A percentile compares a stretch with the other conserved stretches of the same genome.
Evolutionary conservation across 2,329 filamentous ascomycete genomes (phyloP).

Genomic region (Tolypocladium guangdongense): DNA sequence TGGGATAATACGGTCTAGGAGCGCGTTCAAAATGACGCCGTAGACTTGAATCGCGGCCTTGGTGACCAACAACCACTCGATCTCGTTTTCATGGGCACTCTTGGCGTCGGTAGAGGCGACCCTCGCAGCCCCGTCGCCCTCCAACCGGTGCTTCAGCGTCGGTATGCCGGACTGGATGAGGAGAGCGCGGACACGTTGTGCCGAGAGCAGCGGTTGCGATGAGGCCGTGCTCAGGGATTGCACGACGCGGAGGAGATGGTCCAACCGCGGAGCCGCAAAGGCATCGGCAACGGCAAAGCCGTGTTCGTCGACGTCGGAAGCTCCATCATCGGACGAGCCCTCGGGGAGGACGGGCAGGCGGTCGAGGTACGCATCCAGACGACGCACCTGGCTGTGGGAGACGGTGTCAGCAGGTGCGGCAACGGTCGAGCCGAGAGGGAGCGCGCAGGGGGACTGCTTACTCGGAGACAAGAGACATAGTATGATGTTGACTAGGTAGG

Average conservation of each 20-base stretch:
- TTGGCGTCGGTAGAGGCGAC: slow-evolving; percentile 18
- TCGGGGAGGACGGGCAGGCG: slow-evolving; percentile 36
- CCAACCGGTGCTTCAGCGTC: slow-evolving; percentile 21
- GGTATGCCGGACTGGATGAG: slow-evolving; percentile 53
- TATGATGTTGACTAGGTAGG: slow-evolving; percentile 1
- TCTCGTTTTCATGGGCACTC: slow-evolving; percentile 57
- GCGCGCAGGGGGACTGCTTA: slow-evolving; percentile 18
- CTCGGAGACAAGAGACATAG: slow-evolving; percentile 38
- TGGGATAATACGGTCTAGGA: slow-evolving; percentile 74
- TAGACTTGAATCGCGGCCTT: slow-evolving; percentile 91
- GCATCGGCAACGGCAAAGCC: slow-evolving; percentile 26
- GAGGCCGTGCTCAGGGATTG: slow-evolving; percentile 61
- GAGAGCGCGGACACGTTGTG: slow-evolving; percentile 47
- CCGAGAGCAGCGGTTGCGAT: slow-evolving; percentile 49
- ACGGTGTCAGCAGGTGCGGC: slow-evolving; percentile 7
- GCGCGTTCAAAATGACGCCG: slow-evolving; percentile 62
- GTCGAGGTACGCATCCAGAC: slow-evolving; percentile 55
- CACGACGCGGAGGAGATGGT: slow-evolving; percentile 56
- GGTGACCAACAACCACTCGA: slow-evolving; percentile 83
- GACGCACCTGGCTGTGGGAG: slow-evolving; percentile 43
- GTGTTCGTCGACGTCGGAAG: slow-evolving; percentile 22
- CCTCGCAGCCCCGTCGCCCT: slow-evolving; percentile 19
- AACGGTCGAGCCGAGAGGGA: background rate
- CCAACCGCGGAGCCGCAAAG: slow-evolving; percentile 41
- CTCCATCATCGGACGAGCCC: slow-evolving; percentile 31